Conservation (phyloP, 306 rosid species). For the Quercus ilex region DNA sequence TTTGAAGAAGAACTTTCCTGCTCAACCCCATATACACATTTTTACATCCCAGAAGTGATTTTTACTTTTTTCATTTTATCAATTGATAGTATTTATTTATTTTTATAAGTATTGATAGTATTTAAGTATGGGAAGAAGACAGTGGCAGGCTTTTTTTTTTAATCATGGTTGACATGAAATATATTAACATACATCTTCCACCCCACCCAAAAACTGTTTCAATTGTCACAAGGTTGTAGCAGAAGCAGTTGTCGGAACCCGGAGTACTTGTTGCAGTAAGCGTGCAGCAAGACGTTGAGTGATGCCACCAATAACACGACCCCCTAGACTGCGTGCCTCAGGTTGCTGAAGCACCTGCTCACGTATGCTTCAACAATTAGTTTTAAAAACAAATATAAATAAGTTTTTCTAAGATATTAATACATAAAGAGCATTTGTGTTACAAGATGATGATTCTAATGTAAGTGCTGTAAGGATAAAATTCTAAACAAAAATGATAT, state of each 20-base stretch:
- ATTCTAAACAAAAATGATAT: no score
- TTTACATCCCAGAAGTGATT: not conserved
- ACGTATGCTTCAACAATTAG: not conserved
- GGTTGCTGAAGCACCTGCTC: conserved; percentile 82
- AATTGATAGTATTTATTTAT: not conserved
- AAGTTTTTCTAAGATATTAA: not conserved
- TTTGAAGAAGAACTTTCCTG: not conserved
- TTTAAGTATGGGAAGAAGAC: not conserved
- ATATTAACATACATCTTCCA: not conserved
- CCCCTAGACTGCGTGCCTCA: conserved; percentile 76
- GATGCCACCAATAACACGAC: conserved; percentile 71
- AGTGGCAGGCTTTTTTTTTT: not conserved
- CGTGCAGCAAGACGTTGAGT: conserved; percentile 92
- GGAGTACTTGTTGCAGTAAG: conserved; percentile 78
- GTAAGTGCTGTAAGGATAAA: no score
- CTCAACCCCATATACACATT: not conserved
- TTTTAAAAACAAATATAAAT: not conserved
- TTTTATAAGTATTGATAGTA: no score
- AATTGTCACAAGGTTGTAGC: conserved; percentile 31
- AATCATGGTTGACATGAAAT: not conserved
- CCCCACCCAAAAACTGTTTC: conserved; percentile 4
- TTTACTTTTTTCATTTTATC: not conserved
- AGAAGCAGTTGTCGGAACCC: conserved; percentile 45
- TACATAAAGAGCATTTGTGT: not conserved
- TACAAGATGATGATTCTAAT: no score